Evolutionary conservation across 805 yeast species (phyloP).

Genomic region (Wickerhamomyces bisporus): DNA sequence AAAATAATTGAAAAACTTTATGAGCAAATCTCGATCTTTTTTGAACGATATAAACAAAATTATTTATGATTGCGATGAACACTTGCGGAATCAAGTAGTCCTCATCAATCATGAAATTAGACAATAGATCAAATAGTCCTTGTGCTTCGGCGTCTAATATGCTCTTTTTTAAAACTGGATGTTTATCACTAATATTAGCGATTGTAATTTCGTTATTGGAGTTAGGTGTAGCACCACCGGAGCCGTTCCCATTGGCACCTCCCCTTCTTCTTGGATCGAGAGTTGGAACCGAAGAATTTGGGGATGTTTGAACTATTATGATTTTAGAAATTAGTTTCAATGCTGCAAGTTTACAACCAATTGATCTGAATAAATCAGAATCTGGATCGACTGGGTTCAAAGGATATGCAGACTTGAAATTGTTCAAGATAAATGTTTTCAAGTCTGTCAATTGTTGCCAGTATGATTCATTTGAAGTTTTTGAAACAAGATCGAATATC

Average conservation of each 20-base stretch:
- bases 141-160: conserved; percentile 67
- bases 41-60: conserved; percentile 56
- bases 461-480: conserved; percentile 30
- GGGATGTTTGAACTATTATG: conserved; percentile 48
- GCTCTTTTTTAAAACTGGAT: conserved; percentile 54
- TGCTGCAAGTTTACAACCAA: conserved; percentile 62
- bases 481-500: conserved; percentile 39
- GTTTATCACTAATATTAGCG: conserved; percentile 33
- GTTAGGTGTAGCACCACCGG: conserved; percentile 1
- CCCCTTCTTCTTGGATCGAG: conserved; percentile 23
- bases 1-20: conserved; percentile 52
- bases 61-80: conserved; percentile 64
- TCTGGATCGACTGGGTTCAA: conserved; percentile 29
- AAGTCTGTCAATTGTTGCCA: conserved; percentile 57
- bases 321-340: conserved; percentile 64
- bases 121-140: conserved; percentile 59
- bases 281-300: conserved; percentile 13
- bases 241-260: conserved; percentile 7
- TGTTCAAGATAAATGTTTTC: conserved; percentile 52
- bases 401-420: conserved; percentile 58
- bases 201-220: conserved; percentile 19
- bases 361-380: conserved; percentile 36
- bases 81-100: conserved; percentile 50
- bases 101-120: conserved; percentile 51
- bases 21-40: conserved; percentile 57